phyloP scores from a whole-genome alignment of 192 early-diverging fungal species.

The Podila minutissima region DNA sequence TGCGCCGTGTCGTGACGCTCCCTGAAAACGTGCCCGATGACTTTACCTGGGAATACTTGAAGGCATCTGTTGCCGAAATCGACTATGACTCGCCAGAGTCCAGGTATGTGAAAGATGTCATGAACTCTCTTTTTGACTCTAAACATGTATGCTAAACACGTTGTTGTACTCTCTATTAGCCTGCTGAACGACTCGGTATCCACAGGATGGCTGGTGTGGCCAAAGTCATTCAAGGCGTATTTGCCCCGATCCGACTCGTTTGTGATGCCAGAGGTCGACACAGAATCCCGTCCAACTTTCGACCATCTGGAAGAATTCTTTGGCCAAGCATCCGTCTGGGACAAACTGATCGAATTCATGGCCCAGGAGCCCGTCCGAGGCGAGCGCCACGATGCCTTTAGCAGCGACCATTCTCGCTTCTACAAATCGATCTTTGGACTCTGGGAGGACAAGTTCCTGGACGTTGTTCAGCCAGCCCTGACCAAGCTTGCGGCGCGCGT shows the following conservation, averaged over 20 bases:
- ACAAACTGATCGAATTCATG: constrained; percentile 65
- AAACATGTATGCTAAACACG: too few species aligned
- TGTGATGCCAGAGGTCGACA: constrained; percentile 65
- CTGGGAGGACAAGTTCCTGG: constrained; percentile 70
- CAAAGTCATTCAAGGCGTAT: constrained; percentile 67
- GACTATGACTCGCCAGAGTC: constrained; percentile 37
- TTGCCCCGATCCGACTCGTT: constrained; percentile 39
- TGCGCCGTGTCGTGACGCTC: constrained; percentile 44
- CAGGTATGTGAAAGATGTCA: constrained; percentile 17
- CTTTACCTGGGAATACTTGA: constrained; percentile 51
- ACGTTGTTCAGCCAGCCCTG: constrained; percentile 64
- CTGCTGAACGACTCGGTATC: constrained; percentile 68
- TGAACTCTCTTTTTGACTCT: neutral
- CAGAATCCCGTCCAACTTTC: constrained; percentile 63
- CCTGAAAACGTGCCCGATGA: constrained; percentile 49
- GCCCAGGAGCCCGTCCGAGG: constrained; percentile 73
- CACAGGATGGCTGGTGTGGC: constrained; percentile 89
- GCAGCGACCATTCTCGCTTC: constrained; percentile 63
- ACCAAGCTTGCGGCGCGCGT: constrained; percentile 56
- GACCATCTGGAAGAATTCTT: constrained; percentile 65
- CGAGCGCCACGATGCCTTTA: constrained; percentile 75
- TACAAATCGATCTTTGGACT: constrained; percentile 78
- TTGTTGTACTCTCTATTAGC: constrained; percentile 14
- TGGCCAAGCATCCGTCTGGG: constrained; percentile 73
- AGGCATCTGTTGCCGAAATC: constrained; percentile 28